These are phyloP conservation scores for Neurospora pannonica DNA, from an alignment of 495 filamentous ascomycete species.

Conservation along the genomic window DNA sequence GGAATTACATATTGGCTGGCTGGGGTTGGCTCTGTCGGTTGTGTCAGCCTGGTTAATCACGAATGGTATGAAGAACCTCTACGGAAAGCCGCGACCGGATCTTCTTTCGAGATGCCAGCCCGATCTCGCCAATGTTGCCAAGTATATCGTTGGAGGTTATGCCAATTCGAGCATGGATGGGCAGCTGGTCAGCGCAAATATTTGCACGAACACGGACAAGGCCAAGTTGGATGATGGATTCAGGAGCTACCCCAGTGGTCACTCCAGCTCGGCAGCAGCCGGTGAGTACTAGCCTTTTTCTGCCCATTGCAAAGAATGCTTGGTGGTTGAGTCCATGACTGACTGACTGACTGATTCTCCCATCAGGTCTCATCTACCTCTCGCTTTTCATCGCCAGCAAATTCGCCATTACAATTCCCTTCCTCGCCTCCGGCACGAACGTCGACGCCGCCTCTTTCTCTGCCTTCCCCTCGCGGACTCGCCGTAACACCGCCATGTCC, in stretches of 20 bases:
- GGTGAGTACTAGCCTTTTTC: slow-evolving; percentile 21
- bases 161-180: slow-evolving; percentile 29
- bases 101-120: slow-evolving; percentile 63
- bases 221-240: slow-evolving; percentile 73
- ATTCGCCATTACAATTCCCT: slow-evolving; percentile 48
- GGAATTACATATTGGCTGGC: slow-evolving; percentile 74
- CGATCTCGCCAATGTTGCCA: slow-evolving; percentile 30
- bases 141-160: slow-evolving; percentile 35
- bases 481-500: slow-evolving; percentile 6
- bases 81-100: slow-evolving; percentile 79
- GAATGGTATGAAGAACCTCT: slow-evolving; percentile 75
- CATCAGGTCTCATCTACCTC: slow-evolving; percentile 59
- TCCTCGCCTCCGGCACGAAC: slow-evolving; percentile 38
- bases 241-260: slow-evolving; percentile 72
- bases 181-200: slow-evolving; percentile 50
- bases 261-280: slow-evolving; percentile 55
- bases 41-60: slow-evolving; percentile 66
- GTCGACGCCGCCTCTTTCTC: slow-evolving; percentile 27
- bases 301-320: neutral
- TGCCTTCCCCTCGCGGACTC: slow-evolving; percentile 41
- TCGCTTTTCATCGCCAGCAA: slow-evolving; percentile 60
- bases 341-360: neutral
- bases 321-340: neutral
- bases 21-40: slow-evolving; percentile 62
- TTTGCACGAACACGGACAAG: slow-evolving; percentile 61